A percentile compares a stretch with the other conserved stretches of the same genome.
Evolutionary conservation across 805 yeast genomes (phyloP).

Genomic region (Kodamaea laetipori): DNA sequence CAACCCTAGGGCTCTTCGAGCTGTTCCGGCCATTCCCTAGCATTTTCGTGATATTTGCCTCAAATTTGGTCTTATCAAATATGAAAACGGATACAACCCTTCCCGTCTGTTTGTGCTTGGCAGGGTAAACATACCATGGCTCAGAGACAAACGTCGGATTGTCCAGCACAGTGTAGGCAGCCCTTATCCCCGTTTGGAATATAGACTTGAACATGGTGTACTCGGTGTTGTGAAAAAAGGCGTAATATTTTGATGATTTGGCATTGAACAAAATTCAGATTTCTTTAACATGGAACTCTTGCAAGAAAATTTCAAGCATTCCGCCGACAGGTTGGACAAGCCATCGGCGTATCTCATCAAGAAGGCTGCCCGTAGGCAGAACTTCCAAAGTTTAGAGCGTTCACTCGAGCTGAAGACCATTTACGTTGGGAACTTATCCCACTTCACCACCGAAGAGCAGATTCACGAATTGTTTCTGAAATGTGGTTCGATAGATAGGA

Average conservation of each 20-base stretch:
- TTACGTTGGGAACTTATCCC: constrained; percentile 88
- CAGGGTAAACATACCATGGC: constrained; percentile 85
- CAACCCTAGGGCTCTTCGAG: constrained; percentile 49
- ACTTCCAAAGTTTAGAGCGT: constrained; percentile 62
- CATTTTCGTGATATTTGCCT: constrained; percentile 44
- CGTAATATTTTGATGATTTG: neutral
- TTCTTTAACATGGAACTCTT: constrained; percentile 36
- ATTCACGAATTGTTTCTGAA: constrained; percentile 82
- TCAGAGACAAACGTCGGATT: constrained; percentile 73
- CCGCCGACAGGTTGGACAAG: constrained; percentile 67
- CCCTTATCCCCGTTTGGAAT: constrained; percentile 61
- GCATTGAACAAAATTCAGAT: neutral
- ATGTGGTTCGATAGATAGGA: constrained; percentile 75
- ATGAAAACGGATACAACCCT: constrained; percentile 78
- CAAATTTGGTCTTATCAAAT: constrained; percentile 79
- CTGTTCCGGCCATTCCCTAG: constrained; percentile 14
- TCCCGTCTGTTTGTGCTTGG: constrained; percentile 66
- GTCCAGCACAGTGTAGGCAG: constrained; percentile 66
- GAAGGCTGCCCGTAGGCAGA: constrained; percentile 58
- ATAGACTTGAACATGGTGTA: constrained; percentile 53
- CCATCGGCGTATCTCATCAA: constrained; percentile 70
- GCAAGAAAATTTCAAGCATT: constrained; percentile 55
- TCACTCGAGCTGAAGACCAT: constrained; percentile 73
- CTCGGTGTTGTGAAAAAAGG: constrained; percentile 1
- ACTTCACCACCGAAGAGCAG: constrained; percentile 94